Base-by-base conservation (phyloP, 169 alveolate species). In the Perkinsus olseni region DNA sequence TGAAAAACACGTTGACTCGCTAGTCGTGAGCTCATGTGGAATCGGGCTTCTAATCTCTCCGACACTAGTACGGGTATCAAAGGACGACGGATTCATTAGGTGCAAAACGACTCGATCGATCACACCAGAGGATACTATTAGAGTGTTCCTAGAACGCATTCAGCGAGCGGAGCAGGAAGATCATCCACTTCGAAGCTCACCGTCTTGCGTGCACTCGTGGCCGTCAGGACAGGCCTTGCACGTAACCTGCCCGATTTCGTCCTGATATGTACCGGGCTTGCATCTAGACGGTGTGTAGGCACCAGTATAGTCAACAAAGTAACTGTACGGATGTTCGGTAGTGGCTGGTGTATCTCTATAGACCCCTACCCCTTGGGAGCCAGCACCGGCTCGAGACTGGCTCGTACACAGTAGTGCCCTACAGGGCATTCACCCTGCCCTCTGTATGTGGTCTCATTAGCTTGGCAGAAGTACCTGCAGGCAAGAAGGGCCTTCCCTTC, bases 141-240 rank as follows among this genome's bases (percentile, higher is more conserved):
- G n/a, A n/a, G n/a, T n/a, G n/a, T n/a, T n/a, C n/a, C n/a, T n/a
- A n/a, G n/a, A n/a, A n/a, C n/a, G n/a, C n/a, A n/a, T n/a, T n/a
- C n/a, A n/a, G n/a, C n/a, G n/a, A 40, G 11, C 50, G 11, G 50
- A 11, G 3, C 50, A 40, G 1, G 82, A 13, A 13, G 28, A 3
- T 62, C 36, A 62, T 21, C 82, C 37, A 0, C 1, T 24, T 24
- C 37, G 31, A 38, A 6, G 74, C 62, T 39, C 40, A 24, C 93
- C 93, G 39, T 91, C 93, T 20, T 0, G 11, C 34, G 74, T 37
- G 93, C 93, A 91, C 74, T 91, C 93, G 38, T 39, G 62, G 4
- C 93, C 93, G 74, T 48, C 74, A 6, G 93, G 93, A 39, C 93
- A 91, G 39, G 93, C 51, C 93, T 91, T 91, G 39, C 93, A 91